phyloP scores from a whole-genome alignment of 257 asterid species.

The Vinca minor region DNA sequence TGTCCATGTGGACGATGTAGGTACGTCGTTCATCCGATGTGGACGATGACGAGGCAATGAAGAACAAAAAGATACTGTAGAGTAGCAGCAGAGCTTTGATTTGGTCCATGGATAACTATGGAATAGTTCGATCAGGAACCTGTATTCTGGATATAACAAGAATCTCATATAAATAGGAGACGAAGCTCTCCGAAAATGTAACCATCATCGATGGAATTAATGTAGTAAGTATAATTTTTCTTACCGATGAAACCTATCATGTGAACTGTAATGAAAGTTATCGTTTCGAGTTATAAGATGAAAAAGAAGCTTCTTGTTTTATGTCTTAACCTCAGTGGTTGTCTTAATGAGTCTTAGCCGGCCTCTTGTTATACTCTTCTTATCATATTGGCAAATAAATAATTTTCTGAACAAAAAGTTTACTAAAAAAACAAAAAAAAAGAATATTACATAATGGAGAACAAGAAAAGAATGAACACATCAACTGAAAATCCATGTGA shows the following conservation, averaged over 20 bases:
- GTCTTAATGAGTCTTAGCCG: neutral
- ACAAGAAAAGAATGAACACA: neutral
- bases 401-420: neutral
- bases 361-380: neutral
- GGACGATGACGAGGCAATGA: neutral
- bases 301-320: neutral
- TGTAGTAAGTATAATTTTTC: neutral
- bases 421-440: neutral
- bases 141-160: neutral
- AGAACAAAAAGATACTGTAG: neutral
- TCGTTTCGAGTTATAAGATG: neutral
- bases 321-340: neutral
- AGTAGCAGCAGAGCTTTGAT: slow-evolving; percentile 4
- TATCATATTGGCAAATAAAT: neutral
- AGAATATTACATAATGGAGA: neutral
- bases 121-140: neutral
- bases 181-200: neutral
- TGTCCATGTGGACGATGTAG: slow-evolving; percentile 61
- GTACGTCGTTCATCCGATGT: slow-evolving; percentile 7
- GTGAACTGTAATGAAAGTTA: neutral
- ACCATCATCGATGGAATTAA: neutral
- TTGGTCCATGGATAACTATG: neutral
- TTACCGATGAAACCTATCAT: neutral
- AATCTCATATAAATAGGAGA: neutral
- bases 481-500: neutral